Base-by-base conservation (phyloP, 768 basidiomycete genomes). In the Chalciporus pseudorubinellus region DNA sequence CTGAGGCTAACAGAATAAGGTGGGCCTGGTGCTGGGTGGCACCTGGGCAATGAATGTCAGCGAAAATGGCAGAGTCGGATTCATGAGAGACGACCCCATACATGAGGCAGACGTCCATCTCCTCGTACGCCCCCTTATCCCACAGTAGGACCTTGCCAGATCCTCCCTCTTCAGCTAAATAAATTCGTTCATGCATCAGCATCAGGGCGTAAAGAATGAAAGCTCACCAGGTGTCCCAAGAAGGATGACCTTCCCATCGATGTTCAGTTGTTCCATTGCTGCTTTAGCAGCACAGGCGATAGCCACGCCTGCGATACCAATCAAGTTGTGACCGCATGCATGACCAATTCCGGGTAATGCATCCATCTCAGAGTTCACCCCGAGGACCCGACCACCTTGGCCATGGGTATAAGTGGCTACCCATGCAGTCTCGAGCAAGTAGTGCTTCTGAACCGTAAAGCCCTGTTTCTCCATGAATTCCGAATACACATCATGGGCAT, bases 301-400 rank as follows among this genome's bases (percentile, higher is more conserved):
- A 2, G 83, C 87, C 12, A 91, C 83, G 4, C 89, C 89, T 48
- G 75, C 59, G 20, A 91, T 87, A 1, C 85, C 89, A 46, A 92
- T 92, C 43, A 92, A 72, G 59, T 92, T 92, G 62, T 92, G 89
- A 3, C 89, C 89, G 59, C 89, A 92, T 1, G 85, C 87, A 56
- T 88, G 87, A 0, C 87, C 82, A 34, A 84, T 73, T 0, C 79
- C 71, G 16, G 68, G 69, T 11, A 86, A 70, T 1, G 84, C 85
- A 49, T 84, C 83, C 83, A 85, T 84, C 78, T 92, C 90, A 14
- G 89, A 89, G 64, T 92, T 92, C 51, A 92, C 72, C 0, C 89
- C 89, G 28, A 92, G 79, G 0, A 79, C 82, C 45, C 82, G 77
- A 6, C 87, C 88, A 10, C 86, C 88, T 26, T 72, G 65, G 11